phyloP scores from a whole-genome alignment of 176 grass and related monocot genomes.

The Typha latifolia region DNA sequence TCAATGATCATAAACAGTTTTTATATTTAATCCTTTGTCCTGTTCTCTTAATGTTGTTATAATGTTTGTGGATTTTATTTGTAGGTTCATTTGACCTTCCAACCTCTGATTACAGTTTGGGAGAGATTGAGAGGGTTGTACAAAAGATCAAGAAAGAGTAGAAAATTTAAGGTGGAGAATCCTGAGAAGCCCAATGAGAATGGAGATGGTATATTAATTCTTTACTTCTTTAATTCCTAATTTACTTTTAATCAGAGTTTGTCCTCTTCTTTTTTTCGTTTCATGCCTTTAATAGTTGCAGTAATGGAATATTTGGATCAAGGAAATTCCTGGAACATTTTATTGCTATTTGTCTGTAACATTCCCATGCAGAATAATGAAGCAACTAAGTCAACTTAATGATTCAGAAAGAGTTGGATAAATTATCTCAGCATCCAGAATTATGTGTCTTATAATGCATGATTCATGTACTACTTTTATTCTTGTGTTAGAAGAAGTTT shows the following conservation, averaged over 20 bases:
- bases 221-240: background rate
- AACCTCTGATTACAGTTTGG: background rate
- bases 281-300: background rate
- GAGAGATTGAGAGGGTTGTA: background rate
- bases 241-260: background rate
- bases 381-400: too few relatives aligned
- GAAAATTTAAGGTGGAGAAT: background rate
- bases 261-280: background rate
- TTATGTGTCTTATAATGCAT: too few relatives aligned
- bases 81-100: background rate
- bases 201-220: background rate
- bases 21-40: background rate
- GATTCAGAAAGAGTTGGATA: too few relatives aligned
- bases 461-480: too few relatives aligned
- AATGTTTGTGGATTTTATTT: background rate
- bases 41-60: background rate
- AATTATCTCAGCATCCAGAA: too few relatives aligned
- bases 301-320: too few relatives aligned
- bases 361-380: too few relatives aligned
- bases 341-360: too few relatives aligned
- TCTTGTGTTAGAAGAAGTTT: too few relatives aligned
- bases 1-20: too few relatives aligned
- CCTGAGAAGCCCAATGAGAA: background rate
- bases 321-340: background rate
- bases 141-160: background rate